Conservation (phyloP, 257 asterid genomes). For the Primulina huaijiensis region DNA sequence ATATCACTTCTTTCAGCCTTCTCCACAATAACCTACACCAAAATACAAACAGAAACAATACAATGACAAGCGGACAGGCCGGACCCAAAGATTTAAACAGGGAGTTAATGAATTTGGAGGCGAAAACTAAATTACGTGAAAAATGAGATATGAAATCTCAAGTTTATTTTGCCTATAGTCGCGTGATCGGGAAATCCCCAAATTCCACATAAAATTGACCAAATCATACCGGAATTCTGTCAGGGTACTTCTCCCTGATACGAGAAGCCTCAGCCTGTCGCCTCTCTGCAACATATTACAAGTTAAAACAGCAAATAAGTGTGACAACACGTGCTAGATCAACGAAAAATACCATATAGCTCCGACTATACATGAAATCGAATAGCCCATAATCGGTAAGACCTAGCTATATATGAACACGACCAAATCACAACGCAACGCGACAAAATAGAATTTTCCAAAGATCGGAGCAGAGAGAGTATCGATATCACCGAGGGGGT, state of each 20-base stretch:
- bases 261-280: conserved; percentile 96
- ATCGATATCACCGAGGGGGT: conserved; percentile 55
- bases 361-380: background rate
- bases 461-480: conserved; percentile 12
- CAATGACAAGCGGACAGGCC: background rate
- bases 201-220: background rate
- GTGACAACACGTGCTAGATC: background rate
- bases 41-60: conserved; percentile 12
- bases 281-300: conserved; percentile 55
- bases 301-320: background rate
- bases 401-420: background rate
- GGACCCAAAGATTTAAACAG: background rate
- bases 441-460: background rate
- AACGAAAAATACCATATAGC: conserved; percentile 23
- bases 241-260: conserved; percentile 96
- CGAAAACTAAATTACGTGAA: background rate
- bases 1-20: conserved; percentile 92
- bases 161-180: too few relatives aligned
- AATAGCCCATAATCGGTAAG: background rate
- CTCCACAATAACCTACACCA: conserved; percentile 77
- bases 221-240: conserved; percentile 77
- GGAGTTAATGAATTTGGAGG: background rate
- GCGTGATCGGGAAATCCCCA: background rate
- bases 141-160: too few relatives aligned
- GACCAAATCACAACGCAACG: background rate